Evolutionary conservation across 495 filamentous ascomycete species (phyloP), one percentile per base, ranked within the genome.

Genomic region (Xylaria nigripes): DNA sequence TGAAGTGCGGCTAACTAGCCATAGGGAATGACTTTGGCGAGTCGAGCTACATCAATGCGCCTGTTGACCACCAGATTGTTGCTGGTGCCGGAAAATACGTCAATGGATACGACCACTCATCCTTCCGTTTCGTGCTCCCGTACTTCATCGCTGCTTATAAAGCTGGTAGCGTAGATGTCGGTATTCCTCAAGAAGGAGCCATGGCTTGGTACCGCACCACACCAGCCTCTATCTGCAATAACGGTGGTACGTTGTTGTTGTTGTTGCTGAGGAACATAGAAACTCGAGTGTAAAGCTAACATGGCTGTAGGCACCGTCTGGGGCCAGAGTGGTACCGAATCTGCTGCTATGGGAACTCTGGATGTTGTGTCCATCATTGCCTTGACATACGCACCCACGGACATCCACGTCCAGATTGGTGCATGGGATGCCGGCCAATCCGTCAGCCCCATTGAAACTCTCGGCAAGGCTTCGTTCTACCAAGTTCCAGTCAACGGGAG

Each of bases 21-120:
- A 71, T 68, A 65, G 88, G 86, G 86, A 89, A 90, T 53, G 86
- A 90, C 65, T 89, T 79, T 51, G 86, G 85, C 42, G 86, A 90
- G 66, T 80, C 81, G 7, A 85, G 86, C 70, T 88, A 90, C 58
- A 83, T 90, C 54, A 82, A 81, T 29, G 79, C 79, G 3, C 72
- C 82, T 30, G 64, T 74, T 29, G 51, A 68, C 0, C 60, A 67
- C 6, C 76, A 79, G 7, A 74, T 83, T 3, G 76, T 81, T 0
- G 53, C 65, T 7, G 79, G 75, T 0, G 76, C 77, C 2, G 67
- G 73, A 7, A 57, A 65, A 9, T 85, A 85, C 47, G 72, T 81
- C 42, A 51, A 63, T 12, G 67, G 65, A 2, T 70, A 67, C 44
- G 61, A 54, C 0, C 72, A 75, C 55, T 40, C 69, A 1, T 69